Evolutionary conservation across 371 early-diverging fungal species (phyloP).

Genomic region (Actinomucor elegans): DNA sequence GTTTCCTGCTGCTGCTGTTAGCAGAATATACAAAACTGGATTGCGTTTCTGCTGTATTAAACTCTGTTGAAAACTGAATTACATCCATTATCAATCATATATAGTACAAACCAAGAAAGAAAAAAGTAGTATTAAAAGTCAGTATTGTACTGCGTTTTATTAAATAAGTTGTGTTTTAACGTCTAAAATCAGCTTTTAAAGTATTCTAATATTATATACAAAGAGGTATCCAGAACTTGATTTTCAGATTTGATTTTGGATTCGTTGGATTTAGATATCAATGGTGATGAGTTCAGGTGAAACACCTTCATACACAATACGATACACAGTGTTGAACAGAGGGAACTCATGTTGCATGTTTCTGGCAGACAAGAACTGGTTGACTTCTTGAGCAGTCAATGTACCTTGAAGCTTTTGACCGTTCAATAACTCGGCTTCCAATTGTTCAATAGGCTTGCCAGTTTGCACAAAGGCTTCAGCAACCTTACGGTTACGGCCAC

Average conservation of each 20-base stretch:
- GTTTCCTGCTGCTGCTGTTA: neutral
- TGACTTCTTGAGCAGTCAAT: conserved; percentile 87
- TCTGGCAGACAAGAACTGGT: conserved; percentile 71
- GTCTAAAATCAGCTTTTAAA: neutral
- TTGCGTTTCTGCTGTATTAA: neutral
- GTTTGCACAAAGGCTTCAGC: conserved; percentile 85
- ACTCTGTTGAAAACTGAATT: neutral
- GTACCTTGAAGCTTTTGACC: conserved; percentile 99
- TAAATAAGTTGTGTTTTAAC: neutral
- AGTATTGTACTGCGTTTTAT: no score
- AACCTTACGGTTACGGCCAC: conserved; percentile 92
- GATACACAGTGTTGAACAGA: conserved; percentile 85
- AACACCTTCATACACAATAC: conserved; percentile 76
- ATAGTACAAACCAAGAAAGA: no score
- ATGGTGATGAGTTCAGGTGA: conserved; percentile 35
- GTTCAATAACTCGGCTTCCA: conserved; percentile 87
- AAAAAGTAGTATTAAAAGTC: no score
- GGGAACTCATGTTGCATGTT: conserved; percentile 73
- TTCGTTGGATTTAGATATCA: conserved; percentile 28
- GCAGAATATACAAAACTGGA: neutral
- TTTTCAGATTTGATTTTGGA: no score
- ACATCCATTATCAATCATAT: no score
- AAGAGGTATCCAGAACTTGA: conserved; percentile 18
- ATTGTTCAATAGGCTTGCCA: conserved; percentile 81
- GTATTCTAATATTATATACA: conserved; percentile 14